These are phyloP conservation scores for Mycosphaerella arachidis DNA, from an alignment of 2,329 filamentous ascomycete genomes.

Conservation along the genomic window DNA sequence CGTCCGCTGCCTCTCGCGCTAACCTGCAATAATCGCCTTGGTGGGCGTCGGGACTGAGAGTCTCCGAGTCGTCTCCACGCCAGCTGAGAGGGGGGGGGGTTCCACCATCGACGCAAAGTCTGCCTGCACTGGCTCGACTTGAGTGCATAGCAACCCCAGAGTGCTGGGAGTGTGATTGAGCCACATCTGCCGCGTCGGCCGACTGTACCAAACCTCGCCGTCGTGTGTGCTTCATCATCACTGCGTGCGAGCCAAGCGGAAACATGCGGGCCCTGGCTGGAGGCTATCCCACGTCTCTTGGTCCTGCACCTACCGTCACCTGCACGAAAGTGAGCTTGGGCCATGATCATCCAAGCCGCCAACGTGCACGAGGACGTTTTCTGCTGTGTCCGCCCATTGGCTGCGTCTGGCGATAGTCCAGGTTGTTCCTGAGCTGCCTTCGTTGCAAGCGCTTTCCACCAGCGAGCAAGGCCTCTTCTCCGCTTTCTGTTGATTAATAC, in stretches of 20 bases:
- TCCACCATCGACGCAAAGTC: not conserved
- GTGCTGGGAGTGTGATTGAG: not conserved
- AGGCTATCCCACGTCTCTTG: not conserved
- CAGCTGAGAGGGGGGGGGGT: not conserved
- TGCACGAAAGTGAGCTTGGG: conserved; percentile 1
- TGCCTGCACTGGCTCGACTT: not conserved
- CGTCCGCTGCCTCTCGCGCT: not conserved
- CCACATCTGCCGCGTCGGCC: not conserved
- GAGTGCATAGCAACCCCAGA: not conserved
- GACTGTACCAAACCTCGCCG: not conserved
- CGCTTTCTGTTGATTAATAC: conserved; percentile 6
- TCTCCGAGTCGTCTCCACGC: not conserved
- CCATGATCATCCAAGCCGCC: conserved; percentile 5
- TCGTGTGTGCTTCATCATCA: not conserved
- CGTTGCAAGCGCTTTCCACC: not conserved
- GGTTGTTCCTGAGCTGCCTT: conserved; percentile 7
- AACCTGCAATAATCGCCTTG: not conserved
- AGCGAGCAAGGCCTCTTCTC: conserved; percentile 3
- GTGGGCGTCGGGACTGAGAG: not conserved
- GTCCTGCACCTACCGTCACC: not conserved
- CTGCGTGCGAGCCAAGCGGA: not conserved
- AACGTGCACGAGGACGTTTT: conserved; percentile 6
- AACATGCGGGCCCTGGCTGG: not conserved
- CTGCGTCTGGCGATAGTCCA: not conserved
- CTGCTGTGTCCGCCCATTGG: not conserved